Percentiles rank a stretch among this genome's conserved stretches.
phyloP scores from a whole-genome alignment of 345 rosid species.

The Dipteronia sinensis region DNA sequence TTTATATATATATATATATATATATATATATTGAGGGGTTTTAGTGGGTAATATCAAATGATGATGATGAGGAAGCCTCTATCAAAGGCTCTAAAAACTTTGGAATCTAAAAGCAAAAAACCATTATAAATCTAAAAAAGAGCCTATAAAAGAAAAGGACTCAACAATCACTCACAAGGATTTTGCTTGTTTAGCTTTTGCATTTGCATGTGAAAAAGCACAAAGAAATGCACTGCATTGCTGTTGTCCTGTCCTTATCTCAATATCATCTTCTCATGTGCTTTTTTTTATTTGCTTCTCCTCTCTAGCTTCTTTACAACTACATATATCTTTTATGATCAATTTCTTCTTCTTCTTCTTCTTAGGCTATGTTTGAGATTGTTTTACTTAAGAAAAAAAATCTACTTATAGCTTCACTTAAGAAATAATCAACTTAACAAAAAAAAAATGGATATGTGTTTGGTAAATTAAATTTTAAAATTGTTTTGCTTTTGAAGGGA shows the following conservation, averaged over 20 bases:
- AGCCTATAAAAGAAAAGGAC: neutral
- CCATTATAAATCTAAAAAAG: slow-evolving; percentile 11
- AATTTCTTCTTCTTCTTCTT: neutral
- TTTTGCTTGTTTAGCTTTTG: neutral
- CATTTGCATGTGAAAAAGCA: slow-evolving; percentile 22
- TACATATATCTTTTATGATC: neutral
- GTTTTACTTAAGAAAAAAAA: too few relatives aligned
- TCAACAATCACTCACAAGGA: slow-evolving; percentile 21
- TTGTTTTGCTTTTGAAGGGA: too few relatives aligned
- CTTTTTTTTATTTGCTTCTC: too few relatives aligned
- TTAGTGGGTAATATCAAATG: neutral
- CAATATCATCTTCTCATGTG: neutral
- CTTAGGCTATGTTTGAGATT: too few relatives aligned
- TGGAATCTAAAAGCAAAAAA: slow-evolving; percentile 4
- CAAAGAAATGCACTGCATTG: neutral
- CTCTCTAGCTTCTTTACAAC: neutral
- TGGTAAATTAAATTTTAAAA: too few relatives aligned
- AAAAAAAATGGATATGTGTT: too few relatives aligned
- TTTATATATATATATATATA: neutral
- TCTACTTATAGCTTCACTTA: too few relatives aligned
- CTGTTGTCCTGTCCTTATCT: neutral
- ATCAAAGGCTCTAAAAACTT: neutral
- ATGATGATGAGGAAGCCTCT: slow-evolving; percentile 7
- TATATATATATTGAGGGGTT: neutral
- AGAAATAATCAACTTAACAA: too few relatives aligned